Evolutionary conservation across 2,329 filamentous ascomycete genomes (phyloP).

Genomic region (Nannizzia gypsea): DNA sequence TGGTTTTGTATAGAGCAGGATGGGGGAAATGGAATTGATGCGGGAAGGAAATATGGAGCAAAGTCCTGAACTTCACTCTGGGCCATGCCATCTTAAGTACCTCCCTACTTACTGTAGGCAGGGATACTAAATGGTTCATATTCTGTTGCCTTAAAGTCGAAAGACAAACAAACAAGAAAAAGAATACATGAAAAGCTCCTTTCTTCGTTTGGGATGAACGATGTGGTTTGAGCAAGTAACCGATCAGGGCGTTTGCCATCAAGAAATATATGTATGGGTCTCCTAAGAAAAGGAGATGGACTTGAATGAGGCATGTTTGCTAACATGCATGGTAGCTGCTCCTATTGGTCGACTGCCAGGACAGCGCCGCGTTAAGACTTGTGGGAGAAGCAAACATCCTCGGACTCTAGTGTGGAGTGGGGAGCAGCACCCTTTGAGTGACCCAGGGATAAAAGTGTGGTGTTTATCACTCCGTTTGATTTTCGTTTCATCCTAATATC

Average conservation of each 20-base stretch:
- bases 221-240: slow-evolving; percentile 2
- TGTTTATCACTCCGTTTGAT: not conserved
- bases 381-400: slow-evolving; percentile 3
- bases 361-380: not conserved
- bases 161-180: slow-evolving; percentile 2
- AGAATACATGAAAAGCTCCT: not conserved
- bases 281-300: not conserved
- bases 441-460: not conserved
- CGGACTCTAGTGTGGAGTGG: not conserved
- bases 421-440: not conserved
- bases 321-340: not conserved
- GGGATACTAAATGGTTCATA: not conserved
- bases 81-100: slow-evolving; percentile 1
- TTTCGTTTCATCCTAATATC: not conserved
- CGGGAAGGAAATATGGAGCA: not conserved
- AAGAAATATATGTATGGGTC: not conserved
- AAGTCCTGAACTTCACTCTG: not conserved
- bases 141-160: not conserved
- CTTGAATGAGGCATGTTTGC: slow-evolving; percentile 3
- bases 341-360: not conserved
- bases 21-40: not conserved
- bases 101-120: not conserved
- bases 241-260: slow-evolving; percentile 5
- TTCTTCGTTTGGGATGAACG: not conserved
- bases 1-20: not conserved